Evolutionary conservation across 73 alveolate genomes (phyloP), one percentile per base, ranked within the genome.

Genomic region (Chromera velia): DNA sequence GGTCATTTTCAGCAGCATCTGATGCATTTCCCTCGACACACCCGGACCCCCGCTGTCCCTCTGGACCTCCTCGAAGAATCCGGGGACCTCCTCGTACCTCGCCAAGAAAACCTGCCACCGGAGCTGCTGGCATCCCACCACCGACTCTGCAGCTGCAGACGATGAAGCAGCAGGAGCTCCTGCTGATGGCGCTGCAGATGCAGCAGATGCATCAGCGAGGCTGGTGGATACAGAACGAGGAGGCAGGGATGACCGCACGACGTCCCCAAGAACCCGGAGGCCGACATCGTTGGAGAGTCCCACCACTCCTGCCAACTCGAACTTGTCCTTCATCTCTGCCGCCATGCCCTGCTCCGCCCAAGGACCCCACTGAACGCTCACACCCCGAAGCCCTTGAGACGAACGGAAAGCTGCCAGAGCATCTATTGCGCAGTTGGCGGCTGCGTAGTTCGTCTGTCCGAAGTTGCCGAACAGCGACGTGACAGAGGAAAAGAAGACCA

Each of bases 341-440:
- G 77, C 77, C 77, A 71, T 71, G 27, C 77, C 77, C 17, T 34
- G 67, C 9, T 78, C 85, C 9, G 85, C 85, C 85, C 85, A 78
- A 32, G 85, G 85, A 33, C 85, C 85, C 85, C 85, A 78, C 69
- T 78, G 85, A 77, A 78, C 85, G 1, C 75, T 49, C 27, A 69
- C 79, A 0, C 79, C 85, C 0, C 79, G 85, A 13, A 68, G 73
- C 33, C 85, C 85, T 9, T 33, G 33, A 0, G 33, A 27, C 7
- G 1, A 66, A 24, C 77, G 64, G 28, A 18, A 0, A 10, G 67
- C 67, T 24, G 77, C 65, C 0, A 71, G 66, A 24, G 67, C 77
- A 27, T 71, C 77, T 34, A 33, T 9, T 0, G n/a, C 33, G 34
- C 34, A 1, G 34, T 71, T 71, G 1, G 77, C 77, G 13, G 67